Percentiles rank a stretch among this genome's conserved stretches.
Evolutionary conservation across 2,329 filamentous ascomycete species (phyloP).

Genomic region (Fusarium mexicanum): DNA sequence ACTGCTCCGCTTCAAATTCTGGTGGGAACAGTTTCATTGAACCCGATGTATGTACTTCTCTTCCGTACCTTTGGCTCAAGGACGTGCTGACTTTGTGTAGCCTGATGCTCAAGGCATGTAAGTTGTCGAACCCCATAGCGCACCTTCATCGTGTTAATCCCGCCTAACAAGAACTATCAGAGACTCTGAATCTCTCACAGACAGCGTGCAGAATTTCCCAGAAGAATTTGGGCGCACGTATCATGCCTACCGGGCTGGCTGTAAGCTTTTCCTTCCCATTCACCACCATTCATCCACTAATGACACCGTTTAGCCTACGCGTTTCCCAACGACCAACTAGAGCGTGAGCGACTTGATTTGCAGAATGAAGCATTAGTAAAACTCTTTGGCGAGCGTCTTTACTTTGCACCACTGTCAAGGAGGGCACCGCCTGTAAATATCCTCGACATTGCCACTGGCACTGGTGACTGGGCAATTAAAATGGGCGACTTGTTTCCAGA

Average conservation of each 20-base stretch:
- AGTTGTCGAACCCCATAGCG: slow-evolving; percentile 8
- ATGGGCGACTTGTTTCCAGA: slow-evolving; percentile 71
- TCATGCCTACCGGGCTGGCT: slow-evolving; percentile 58
- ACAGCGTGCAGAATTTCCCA: slow-evolving; percentile 55
- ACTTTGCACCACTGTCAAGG: slow-evolving; percentile 54
- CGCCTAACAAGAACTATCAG: slow-evolving; percentile 29
- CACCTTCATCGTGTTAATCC: background rate
- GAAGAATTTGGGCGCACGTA: slow-evolving; percentile 58
- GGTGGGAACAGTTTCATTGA: slow-evolving; percentile 46
- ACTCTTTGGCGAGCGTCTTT: slow-evolving; percentile 53
- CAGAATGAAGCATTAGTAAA: slow-evolving; percentile 52
- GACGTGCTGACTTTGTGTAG: slow-evolving; percentile 35
- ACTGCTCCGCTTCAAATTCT: slow-evolving; percentile 39
- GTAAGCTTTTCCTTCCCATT: slow-evolving; percentile 46
- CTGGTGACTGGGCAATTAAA: slow-evolving; percentile 71
- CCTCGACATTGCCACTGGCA: slow-evolving; percentile 58
- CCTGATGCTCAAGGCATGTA: slow-evolving; percentile 38
- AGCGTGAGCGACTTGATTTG: slow-evolving; percentile 54
- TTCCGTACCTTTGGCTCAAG: background rate
- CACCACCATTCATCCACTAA: slow-evolving; percentile 2
- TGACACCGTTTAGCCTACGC: slow-evolving; percentile 50
- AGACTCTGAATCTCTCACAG: slow-evolving; percentile 52
- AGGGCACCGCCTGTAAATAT: slow-evolving; percentile 49
- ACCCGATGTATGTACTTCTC: slow-evolving; percentile 44
- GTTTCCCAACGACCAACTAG: slow-evolving; percentile 57